Base-by-base conservation (phyloP, 129 eudicot genomes). In the Solidago caesia region DNA sequence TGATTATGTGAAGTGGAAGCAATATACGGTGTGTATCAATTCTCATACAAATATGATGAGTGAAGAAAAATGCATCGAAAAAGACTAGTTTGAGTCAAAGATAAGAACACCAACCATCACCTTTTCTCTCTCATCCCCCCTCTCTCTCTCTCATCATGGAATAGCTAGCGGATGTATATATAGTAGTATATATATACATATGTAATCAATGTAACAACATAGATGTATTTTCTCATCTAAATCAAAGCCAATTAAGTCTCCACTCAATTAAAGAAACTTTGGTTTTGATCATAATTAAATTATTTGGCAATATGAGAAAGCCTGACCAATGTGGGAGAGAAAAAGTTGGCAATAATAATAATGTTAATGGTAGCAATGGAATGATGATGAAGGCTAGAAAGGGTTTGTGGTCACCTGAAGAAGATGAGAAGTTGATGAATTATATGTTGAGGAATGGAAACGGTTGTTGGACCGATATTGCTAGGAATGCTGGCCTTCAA, bases 341-440 rank as follows among this genome's bases (percentile, higher is more conserved):
- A 43, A 78, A 85, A 75, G 77, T 15, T 44, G 57, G 74, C 8
- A 79, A 71, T 44, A 84, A 49, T 10, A 74, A 66, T 67, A 41
- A 26, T 64, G 25, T 16, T 67, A 52, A 26, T 26, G 80, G 58
- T 76, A 45, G n/a, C 53, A 77, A 77, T 43, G 78, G 74, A 12
- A 75, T 49, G 52, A 75, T 26, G 43, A 44, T 49, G 7, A 87
- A 87, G 77, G 77, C 89, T 21, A 79, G 98, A 74, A 93, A 93
- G 70, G 96, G 98, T 43, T 78, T 93, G 49, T 93, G 98, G 98
- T 93, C 96, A 27, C 95, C 96, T 2, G 98, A 90, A 75, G 98
- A 89, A 80, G 98, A 92, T 46, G 92, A 89, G 67, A 92, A 89
- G 79, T 76, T 92, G 77, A 87, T 90, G 92, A 82, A 70, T 25